A percentile compares a stretch with the other conserved stretches of the same genome.
Evolutionary conservation across 2,329 filamentous ascomycete genomes (phyloP).

Genomic region (Biscogniauxia mediterranea): DNA sequence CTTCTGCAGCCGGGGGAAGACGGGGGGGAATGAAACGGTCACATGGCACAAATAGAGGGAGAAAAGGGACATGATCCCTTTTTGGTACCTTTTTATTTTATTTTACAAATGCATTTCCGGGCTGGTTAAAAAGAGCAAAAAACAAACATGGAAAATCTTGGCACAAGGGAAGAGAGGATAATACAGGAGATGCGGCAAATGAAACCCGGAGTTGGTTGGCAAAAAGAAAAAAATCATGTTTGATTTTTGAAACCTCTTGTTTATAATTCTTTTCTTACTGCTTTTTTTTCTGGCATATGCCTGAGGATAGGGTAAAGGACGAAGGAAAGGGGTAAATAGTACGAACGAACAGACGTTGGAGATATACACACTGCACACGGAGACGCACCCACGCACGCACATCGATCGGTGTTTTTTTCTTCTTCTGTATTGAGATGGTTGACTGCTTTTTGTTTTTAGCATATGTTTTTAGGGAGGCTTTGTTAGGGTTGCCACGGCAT

Average conservation of each 20-base stretch:
- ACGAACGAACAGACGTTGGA: too few relatives aligned
- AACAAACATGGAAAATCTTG: background rate
- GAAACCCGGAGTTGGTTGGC: conserved; percentile 23
- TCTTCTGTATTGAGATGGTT: too few relatives aligned
- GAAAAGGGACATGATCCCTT: background rate
- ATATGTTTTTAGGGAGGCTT: too few relatives aligned
- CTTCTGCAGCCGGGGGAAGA: background rate
- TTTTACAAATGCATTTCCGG: background rate
- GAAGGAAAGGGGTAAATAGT: too few relatives aligned
- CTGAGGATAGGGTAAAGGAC: too few relatives aligned
- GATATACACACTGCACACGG: too few relatives aligned
- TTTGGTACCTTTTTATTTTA: background rate
- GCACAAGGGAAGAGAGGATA: conserved; percentile 9
- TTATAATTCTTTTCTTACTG: conserved; percentile 16
- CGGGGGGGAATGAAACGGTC: background rate
- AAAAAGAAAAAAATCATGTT: conserved; percentile 18
- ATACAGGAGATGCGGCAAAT: conserved; percentile 12
- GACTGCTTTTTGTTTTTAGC: too few relatives aligned
- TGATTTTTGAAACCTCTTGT: conserved; percentile 16
- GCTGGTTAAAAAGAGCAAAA: background rate
- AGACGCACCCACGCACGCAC: too few relatives aligned
- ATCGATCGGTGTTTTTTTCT: too few relatives aligned
- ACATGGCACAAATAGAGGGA: background rate
- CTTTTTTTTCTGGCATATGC: too few relatives aligned
- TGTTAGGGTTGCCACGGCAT: too few relatives aligned